Evolutionary conservation across 768 basidiomycete genomes (phyloP).

Genomic region (Russula emetica): DNA sequence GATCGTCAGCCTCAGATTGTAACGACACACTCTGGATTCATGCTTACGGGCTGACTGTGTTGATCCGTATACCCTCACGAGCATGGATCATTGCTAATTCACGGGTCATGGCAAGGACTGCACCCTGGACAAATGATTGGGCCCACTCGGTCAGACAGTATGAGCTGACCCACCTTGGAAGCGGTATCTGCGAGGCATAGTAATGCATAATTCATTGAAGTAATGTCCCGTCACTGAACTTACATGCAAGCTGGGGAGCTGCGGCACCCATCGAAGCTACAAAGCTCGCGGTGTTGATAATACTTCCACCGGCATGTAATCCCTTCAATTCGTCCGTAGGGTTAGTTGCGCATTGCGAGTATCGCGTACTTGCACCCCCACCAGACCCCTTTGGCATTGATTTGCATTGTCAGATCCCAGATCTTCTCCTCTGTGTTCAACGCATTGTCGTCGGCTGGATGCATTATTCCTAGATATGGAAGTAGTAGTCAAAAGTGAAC

Average conservation of each 20-base stretch:
- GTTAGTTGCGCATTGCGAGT: slow-evolving; percentile 91
- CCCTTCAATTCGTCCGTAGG: slow-evolving; percentile 76
- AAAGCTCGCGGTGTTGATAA: slow-evolving; percentile 98
- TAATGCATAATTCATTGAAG: background rate
- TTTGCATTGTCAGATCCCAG: slow-evolving; percentile 90
- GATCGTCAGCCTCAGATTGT: slow-evolving; percentile 13
- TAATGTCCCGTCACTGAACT: slow-evolving; percentile 33
- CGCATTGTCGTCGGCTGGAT: slow-evolving; percentile 89
- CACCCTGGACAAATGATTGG: slow-evolving; percentile 52
- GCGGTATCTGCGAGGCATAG: slow-evolving; percentile 69
- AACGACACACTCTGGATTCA: background rate
- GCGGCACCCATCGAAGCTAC: slow-evolving; percentile 95
- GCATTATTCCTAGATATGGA: slow-evolving; percentile 81
- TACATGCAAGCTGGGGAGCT: slow-evolving; percentile 97
- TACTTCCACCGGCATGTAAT: slow-evolving; percentile 77
- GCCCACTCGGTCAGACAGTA: slow-evolving; percentile 6
- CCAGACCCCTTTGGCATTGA: slow-evolving; percentile 99
- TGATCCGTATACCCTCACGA: slow-evolving; percentile 92
- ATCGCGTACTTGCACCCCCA: slow-evolving; percentile 99
- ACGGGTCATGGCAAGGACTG: slow-evolving; percentile 96
- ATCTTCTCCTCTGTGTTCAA: slow-evolving; percentile 94
- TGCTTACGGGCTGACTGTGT: slow-evolving; percentile 91
- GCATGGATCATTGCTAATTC: slow-evolving; percentile 98
- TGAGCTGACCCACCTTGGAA: slow-evolving; percentile 59
- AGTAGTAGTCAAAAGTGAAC: background rate